Conservation (phyloP, 345 rosid species). For the Ceriops zippeliana region DNA sequence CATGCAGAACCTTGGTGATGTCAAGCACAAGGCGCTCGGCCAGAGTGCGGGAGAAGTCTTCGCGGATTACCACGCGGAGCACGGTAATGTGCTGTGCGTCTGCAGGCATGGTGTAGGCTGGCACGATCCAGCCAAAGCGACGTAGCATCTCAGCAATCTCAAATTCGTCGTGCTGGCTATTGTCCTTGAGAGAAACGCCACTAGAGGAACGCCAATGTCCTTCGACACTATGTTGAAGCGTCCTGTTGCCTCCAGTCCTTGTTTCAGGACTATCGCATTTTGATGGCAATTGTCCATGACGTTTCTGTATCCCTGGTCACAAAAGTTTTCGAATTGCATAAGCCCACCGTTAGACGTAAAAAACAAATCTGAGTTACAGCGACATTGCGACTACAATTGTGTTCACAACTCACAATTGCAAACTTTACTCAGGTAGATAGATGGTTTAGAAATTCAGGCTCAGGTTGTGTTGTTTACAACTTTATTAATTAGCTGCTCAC, state of each 20-base stretch:
- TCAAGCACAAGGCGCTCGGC: conserved; percentile 85
- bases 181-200: conserved; percentile 84
- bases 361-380: too few relatives aligned
- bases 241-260: conserved; percentile 72
- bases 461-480: too few relatives aligned
- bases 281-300: conserved; percentile 88
- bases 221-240: conserved; percentile 75
- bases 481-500: conserved; percentile 28
- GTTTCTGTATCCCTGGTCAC: conserved; percentile 60
- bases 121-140: conserved; percentile 94
- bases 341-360: too few relatives aligned
- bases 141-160: conserved; percentile 77
- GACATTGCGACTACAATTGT: too few relatives aligned
- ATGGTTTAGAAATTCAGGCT: too few relatives aligned
- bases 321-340: neutral
- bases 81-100: conserved; percentile 88
- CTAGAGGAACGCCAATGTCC: conserved; percentile 78
- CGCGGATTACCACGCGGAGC: conserved; percentile 81
- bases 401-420: too few relatives aligned
- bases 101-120: conserved; percentile 88
- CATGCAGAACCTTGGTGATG: conserved; percentile 68
- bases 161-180: conserved; percentile 58
- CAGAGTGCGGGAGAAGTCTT: conserved; percentile 85
- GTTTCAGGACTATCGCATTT: conserved; percentile 61
- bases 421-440: too few relatives aligned